Conservation (phyloP, 164 flowering plant species). For the Chloranthus sessilifolius region DNA sequence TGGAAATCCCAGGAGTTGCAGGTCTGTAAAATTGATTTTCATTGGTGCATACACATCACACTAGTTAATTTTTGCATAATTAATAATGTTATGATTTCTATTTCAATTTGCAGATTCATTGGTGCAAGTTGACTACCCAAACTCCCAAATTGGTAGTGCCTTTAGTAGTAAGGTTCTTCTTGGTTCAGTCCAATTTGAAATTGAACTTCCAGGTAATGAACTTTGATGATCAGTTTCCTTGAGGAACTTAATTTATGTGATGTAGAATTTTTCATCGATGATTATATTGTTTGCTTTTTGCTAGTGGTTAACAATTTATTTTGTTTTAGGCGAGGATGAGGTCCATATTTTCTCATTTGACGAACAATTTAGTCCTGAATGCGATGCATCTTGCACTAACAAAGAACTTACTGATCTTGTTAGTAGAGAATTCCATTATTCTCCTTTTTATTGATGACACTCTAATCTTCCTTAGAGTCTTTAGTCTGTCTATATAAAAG, state of each 20-base stretch:
- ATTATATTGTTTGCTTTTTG: too few species aligned
- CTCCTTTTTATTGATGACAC: background rate
- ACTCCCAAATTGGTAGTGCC: constrained; percentile 26
- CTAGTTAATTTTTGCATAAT: background rate
- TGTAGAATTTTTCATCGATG: too few species aligned
- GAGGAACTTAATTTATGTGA: background rate
- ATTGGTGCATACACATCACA: background rate
- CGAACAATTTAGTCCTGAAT: constrained; percentile 27
- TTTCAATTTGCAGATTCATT: constrained; percentile 34
- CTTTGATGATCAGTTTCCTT: background rate
- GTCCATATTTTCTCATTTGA: constrained; percentile 50
- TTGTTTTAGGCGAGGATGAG: constrained; percentile 51
- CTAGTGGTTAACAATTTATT: background rate
- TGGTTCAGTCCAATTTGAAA: constrained; percentile 40
- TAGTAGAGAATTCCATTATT: constrained; percentile 19
- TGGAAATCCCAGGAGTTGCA: constrained; percentile 60
- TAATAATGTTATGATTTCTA: background rate
- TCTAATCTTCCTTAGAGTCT: background rate
- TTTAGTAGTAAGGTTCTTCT: constrained; percentile 28
- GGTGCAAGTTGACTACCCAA: constrained; percentile 12
- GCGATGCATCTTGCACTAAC: constrained; percentile 32
- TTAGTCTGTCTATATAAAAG: constrained; percentile 5
- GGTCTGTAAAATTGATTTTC: constrained; percentile 27
- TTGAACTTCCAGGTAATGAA: constrained; percentile 64
- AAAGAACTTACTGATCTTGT: constrained; percentile 60